phyloP scores from a whole-genome alignment of 2,329 filamentous ascomycete species.

The Aspergillus ustus region DNA sequence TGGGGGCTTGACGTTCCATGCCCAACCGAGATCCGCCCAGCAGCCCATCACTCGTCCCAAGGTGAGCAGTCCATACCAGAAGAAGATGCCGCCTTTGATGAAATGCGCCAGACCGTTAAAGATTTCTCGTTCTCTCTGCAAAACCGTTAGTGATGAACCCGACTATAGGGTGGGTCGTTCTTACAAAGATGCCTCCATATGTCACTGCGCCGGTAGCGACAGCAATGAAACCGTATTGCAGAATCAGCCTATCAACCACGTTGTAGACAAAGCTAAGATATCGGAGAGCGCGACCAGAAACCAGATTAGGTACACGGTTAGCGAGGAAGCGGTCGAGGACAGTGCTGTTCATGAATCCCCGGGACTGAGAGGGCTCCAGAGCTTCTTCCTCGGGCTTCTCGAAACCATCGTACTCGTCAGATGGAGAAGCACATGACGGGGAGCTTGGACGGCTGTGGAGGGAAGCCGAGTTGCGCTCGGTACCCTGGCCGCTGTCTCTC shows the following conservation, averaged over 20 bases:
- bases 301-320: constrained; percentile 58
- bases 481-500: constrained; percentile 75
- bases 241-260: constrained; percentile 73
- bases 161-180: constrained; percentile 39
- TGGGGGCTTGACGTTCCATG: constrained; percentile 83
- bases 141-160: constrained; percentile 14
- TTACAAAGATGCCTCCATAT: constrained; percentile 83
- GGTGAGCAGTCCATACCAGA: constrained; percentile 87
- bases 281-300: constrained; percentile 62
- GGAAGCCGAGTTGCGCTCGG: constrained; percentile 70
- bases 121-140: constrained; percentile 67
- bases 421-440: constrained; percentile 56
- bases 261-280: constrained; percentile 66
- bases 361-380: constrained; percentile 41
- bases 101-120: constrained; percentile 91
- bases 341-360: constrained; percentile 51
- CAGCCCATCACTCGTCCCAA: constrained; percentile 88
- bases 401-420: constrained; percentile 56
- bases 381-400: constrained; percentile 51
- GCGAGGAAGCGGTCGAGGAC: constrained; percentile 58
- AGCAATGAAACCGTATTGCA: constrained; percentile 76
- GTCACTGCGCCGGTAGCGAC: constrained; percentile 74
- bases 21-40: constrained; percentile 91
- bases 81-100: constrained; percentile 93
- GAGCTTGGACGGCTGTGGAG: constrained; percentile 69